Conservation (phyloP, 768 basidiomycete genomes). For the Boletus subparvulus region DNA sequence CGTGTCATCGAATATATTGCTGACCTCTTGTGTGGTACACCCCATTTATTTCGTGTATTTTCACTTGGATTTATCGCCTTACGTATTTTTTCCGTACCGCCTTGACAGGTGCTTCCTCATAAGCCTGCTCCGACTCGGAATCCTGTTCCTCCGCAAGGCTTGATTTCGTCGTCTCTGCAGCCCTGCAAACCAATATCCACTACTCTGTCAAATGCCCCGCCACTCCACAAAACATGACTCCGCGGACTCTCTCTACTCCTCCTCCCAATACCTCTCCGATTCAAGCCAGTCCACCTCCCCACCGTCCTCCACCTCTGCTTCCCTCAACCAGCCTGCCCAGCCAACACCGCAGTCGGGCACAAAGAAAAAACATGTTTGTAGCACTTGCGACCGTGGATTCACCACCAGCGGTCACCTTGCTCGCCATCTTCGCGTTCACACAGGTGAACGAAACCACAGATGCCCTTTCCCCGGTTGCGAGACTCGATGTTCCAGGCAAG, state of each 20-base stretch:
- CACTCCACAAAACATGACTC: constrained; percentile 31
- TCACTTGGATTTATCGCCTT: constrained; percentile 18
- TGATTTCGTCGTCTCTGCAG: constrained; percentile 27
- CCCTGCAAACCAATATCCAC: constrained; percentile 24
- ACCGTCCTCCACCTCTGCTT: not conserved
- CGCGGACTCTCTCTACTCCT: constrained; percentile 14
- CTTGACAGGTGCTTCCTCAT: constrained; percentile 38
- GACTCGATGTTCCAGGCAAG: constrained; percentile 85
- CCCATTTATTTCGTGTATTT: constrained; percentile 31
- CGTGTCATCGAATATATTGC: constrained; percentile 29
- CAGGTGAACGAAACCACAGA: constrained; percentile 88
- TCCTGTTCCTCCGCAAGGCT: constrained; percentile 26
- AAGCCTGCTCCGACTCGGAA: constrained; percentile 28
- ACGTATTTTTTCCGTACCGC: constrained; percentile 39
- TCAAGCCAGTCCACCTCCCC: constrained; percentile 23
- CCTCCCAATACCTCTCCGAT: constrained; percentile 28
- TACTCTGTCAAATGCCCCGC: constrained; percentile 28
- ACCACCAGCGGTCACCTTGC: constrained; percentile 89
- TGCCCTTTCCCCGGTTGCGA: constrained; percentile 96
- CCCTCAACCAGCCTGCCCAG: not conserved
- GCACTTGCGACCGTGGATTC: constrained; percentile 73
- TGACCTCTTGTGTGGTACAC: constrained; percentile 12
- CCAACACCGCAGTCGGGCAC: not conserved
- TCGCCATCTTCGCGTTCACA: constrained; percentile 86
- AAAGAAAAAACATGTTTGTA: constrained; percentile 58